These are phyloP conservation scores for Colletotrichum chrysophilum DNA, from an alignment of 2,329 filamentous ascomycete species.

Conservation along the genomic window DNA sequence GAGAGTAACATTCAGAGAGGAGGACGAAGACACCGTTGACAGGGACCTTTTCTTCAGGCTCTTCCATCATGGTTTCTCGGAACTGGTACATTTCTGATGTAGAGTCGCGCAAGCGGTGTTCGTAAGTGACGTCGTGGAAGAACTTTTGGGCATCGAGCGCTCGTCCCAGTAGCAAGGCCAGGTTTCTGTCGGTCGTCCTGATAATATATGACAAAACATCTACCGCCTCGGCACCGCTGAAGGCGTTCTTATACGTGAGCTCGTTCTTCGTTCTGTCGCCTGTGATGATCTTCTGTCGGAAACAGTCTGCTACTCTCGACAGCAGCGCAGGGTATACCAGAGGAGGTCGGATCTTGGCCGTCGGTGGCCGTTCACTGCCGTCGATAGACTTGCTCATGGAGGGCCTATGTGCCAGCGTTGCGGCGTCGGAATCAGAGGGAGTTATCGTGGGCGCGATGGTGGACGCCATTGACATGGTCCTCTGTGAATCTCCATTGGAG, in stretches of 20 bases:
- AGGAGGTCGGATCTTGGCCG: constrained; percentile 72
- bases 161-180: constrained; percentile 87
- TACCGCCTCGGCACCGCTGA: constrained; percentile 93
- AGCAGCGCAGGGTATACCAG: constrained; percentile 93
- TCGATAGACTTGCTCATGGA: constrained; percentile 63
- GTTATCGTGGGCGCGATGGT: constrained; percentile 75
- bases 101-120: constrained; percentile 94
- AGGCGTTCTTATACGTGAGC: constrained; percentile 94
- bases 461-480: constrained; percentile 94
- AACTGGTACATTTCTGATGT: constrained; percentile 96
- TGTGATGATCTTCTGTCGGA: constrained; percentile 85
- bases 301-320: constrained; percentile 91
- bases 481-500: constrained; percentile 49
- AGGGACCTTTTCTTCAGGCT: constrained; percentile 69
- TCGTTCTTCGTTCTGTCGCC: constrained; percentile 96
- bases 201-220: constrained; percentile 97
- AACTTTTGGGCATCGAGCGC: constrained; percentile 97
- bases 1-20: constrained; percentile 96
- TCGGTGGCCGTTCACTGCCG: constrained; percentile 58
- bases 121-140: constrained; percentile 99
- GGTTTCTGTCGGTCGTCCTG: constrained; percentile 92
- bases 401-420: constrained; percentile 57
- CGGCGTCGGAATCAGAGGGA: constrained; percentile 58
- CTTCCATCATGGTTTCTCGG: constrained; percentile 87
- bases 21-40: constrained; percentile 98